These are phyloP conservation scores for Helenozyma baotianmanensis DNA, from an alignment of 805 yeast species.

Conservation along the genomic window DNA sequence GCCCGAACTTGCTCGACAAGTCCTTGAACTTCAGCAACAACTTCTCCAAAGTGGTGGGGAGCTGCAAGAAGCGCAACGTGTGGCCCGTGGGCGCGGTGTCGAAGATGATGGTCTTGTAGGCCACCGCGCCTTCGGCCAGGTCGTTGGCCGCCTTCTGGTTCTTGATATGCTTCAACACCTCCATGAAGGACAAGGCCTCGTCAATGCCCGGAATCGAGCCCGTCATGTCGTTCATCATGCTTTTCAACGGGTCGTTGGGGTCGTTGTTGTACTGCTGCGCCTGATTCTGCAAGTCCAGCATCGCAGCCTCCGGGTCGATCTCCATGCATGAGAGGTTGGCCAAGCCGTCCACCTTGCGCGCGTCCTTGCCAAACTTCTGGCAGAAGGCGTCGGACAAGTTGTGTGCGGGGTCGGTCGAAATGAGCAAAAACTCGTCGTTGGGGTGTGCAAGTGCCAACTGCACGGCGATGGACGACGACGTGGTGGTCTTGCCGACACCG, in stretches of 20 bases:
- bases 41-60: conserved; percentile 89
- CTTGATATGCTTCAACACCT: conserved; percentile 94
- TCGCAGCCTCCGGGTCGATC: conserved; percentile 91
- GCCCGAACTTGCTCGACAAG: conserved; percentile 82
- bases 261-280: conserved; percentile 53
- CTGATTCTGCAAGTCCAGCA: conserved; percentile 74
- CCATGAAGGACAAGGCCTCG: conserved; percentile 97
- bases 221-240: conserved; percentile 84
- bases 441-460: conserved; percentile 87
- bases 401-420: conserved; percentile 98
- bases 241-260: conserved; percentile 58
- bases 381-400: conserved; percentile 97
- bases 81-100: conserved; percentile 99
- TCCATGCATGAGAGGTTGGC: conserved; percentile 94
- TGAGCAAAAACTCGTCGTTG: conserved; percentile 72
- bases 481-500: conserved; percentile 98
- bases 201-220: conserved; percentile 97
- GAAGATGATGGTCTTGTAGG: conserved; percentile 84
- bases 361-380: conserved; percentile 96
- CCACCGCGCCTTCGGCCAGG: conserved; percentile 20
- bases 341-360: conserved; percentile 88
- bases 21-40: conserved; percentile 84
- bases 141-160: conserved; percentile 45
- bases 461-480: conserved; percentile 91
- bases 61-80: conserved; percentile 88